Conservation (phyloP, 2,329 filamentous ascomycete genomes). For the Alternaria infectoria region DNA sequence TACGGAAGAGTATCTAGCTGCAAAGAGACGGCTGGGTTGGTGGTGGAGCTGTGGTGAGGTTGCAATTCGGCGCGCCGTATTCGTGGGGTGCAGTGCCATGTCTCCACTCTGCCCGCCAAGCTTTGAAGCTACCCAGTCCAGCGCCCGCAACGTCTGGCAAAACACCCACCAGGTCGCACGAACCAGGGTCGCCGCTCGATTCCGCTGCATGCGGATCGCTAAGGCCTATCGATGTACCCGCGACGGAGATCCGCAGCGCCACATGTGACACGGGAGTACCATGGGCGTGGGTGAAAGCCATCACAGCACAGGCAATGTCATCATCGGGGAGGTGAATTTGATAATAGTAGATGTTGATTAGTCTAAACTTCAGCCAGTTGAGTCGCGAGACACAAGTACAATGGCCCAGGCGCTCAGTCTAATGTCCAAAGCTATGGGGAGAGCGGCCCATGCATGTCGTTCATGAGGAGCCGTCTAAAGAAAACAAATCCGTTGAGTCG, state of each 20-base stretch:
- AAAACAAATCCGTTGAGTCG: conserved; percentile 42
- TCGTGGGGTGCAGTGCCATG: conserved; percentile 34
- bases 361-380: conserved; percentile 39
- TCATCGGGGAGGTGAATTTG: not conserved
- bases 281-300: conserved; percentile 12
- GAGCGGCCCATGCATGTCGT: conserved; percentile 31
- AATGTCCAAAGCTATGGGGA: conserved; percentile 31
- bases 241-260: conserved; percentile 34
- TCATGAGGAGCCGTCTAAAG: conserved; percentile 36
- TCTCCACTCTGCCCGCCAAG: conserved; percentile 38
- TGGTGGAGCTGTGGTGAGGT: conserved; percentile 26
- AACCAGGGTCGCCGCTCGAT: conserved; percentile 43
- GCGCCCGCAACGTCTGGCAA: conserved; percentile 30
- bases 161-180: conserved; percentile 36
- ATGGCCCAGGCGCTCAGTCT: conserved; percentile 43
- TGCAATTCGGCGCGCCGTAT: conserved; percentile 27
- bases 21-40: conserved; percentile 16
- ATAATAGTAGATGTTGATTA: conserved; percentile 45
- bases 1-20: not conserved
- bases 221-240: conserved; percentile 26
- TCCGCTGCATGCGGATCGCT: conserved; percentile 36
- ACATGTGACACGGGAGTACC: conserved; percentile 29
- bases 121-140: conserved; percentile 25
- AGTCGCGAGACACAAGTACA: conserved; percentile 42
- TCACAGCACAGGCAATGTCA: conserved; percentile 12